Base-by-base conservation (phyloP, 2,329 filamentous ascomycete genomes). In the Aureobasidium sp. region DNA sequence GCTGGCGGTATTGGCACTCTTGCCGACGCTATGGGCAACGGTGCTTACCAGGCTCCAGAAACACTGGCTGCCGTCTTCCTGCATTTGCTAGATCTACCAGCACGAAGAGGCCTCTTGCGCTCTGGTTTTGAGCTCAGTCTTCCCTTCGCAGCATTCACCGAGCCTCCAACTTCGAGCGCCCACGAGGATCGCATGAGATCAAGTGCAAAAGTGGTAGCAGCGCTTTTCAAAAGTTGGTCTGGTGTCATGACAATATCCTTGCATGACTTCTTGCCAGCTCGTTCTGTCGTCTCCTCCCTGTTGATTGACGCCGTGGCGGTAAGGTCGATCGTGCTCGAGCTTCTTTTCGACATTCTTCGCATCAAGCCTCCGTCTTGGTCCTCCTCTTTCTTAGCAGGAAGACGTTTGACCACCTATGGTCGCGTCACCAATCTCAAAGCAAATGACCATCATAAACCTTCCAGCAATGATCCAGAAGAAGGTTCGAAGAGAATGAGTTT, bases 331-430 rank as follows among this genome's bases (percentile, higher is more conserved):
- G 86, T 97, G 20, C 81, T 99, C 64, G 94, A 99, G 72, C 79
- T 99, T 14, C 76, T 99, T 20, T 97, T 95, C 68, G 85, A 87
- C 68, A 82, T 87, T 22, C 77, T 99, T 57, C 86, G 93, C 39
- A 97, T 99, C 71, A 97, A 97, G 68, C 88, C 92, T 63, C 86
- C 94, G 47, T 87, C 91, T 9, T 99, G 94, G 94, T 95, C 94
- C 8, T 92, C 91, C 0, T 95, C 93, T 0, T 99, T 96, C 72
- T 82, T 99, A 51, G 94, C 95, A 39, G 95, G 94, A 8, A 85
- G 94, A 66, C 83, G 95, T 64, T 79, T 99, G 51, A 99, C 95
- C 0, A 99, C 94, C 0, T 99, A 99, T 73, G 93, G 92, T n/a
- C 84, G 95, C 68, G 92, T 97, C 41, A 87, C 91, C 8, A 94